Evolutionary conservation across 1,284 basidiomycete genomes (phyloP).

Genomic region (Meripilus lineatus): DNA sequence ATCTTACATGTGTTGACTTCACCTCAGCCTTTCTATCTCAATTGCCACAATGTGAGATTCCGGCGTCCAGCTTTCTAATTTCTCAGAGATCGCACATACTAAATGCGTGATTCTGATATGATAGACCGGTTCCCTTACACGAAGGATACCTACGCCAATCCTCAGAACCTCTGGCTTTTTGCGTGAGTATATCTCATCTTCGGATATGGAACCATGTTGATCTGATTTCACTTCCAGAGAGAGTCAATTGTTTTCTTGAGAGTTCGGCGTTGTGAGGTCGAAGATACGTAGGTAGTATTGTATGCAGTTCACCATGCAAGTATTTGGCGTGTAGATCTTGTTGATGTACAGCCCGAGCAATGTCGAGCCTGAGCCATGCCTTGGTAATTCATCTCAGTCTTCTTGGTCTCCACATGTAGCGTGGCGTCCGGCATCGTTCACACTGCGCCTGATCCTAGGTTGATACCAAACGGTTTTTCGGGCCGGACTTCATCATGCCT

Average conservation of each 20-base stretch:
- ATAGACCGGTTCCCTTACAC: constrained; percentile 58
- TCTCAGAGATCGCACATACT: neutral
- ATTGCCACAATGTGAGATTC: constrained; percentile 29
- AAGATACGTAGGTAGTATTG: no score
- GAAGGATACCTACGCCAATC: constrained; percentile 57
- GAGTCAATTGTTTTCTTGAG: constrained; percentile 4
- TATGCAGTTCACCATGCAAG: no score
- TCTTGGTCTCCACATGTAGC: no score
- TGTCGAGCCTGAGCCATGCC: no score
- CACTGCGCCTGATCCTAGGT: no score
- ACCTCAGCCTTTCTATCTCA: constrained; percentile 33
- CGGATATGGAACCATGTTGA: neutral
- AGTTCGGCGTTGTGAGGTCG: no score
- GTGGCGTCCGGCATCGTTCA: no score
- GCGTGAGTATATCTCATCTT: constrained; percentile 34
- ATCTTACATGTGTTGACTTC: neutral
- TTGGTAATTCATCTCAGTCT: no score
- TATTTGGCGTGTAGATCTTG: no score
- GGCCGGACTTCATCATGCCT: neutral
- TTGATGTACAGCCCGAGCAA: no score
- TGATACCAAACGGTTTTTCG: neutral
- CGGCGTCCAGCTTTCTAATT: no score
- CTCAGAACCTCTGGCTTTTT: constrained; percentile 55
- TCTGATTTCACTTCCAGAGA: neutral
- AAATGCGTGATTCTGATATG: neutral